phyloP scores from a whole-genome alignment of 345 rosid species.

The Dovyalis caffra region DNA sequence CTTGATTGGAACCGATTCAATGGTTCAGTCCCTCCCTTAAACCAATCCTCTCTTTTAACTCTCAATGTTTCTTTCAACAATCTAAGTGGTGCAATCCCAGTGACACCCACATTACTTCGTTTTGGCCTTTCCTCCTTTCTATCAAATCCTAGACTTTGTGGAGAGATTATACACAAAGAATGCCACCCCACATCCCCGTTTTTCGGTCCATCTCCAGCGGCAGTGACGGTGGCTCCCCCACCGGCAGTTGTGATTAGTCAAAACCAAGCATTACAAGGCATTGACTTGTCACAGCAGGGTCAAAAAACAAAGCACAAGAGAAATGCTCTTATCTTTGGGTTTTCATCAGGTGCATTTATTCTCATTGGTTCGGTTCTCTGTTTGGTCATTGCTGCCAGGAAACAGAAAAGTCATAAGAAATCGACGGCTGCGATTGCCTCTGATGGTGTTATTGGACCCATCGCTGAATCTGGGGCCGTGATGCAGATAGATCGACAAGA shows the following conservation, averaged over 20 bases:
- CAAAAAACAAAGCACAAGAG: constrained; percentile 37
- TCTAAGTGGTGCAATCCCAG: constrained; percentile 70
- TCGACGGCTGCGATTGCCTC: constrained; percentile 26
- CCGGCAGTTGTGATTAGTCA: constrained; percentile 44
- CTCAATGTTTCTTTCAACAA: constrained; percentile 74
- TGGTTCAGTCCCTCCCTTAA: constrained; percentile 65
- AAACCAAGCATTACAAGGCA: constrained; percentile 48
- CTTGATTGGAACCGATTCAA: constrained; percentile 62
- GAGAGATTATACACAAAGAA: constrained; percentile 80
- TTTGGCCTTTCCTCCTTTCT: constrained; percentile 59
- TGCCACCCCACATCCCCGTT: constrained; percentile 63
- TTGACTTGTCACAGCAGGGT: constrained; percentile 30
- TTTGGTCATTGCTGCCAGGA: constrained; percentile 48
- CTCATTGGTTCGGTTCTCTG: constrained; percentile 54
- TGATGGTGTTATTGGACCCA: constrained; percentile 38
- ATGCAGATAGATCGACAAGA: constrained; percentile 65
- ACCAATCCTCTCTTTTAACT: constrained; percentile 64
- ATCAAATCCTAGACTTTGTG: constrained; percentile 74
- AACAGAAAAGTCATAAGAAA: constrained; percentile 35
- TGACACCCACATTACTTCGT: constrained; percentile 50
- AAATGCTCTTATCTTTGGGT: constrained; percentile 48
- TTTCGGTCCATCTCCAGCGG: constrained; percentile 45
- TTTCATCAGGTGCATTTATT: constrained; percentile 45
- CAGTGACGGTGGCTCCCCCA: constrained; percentile 42
- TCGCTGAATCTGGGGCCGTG: constrained; percentile 51